A percentile compares a stretch with the other conserved stretches of the same genome.
Conservation (phyloP, 2,329 filamentous ascomycete species). For the Phialemoniopsis sp. region DNA sequence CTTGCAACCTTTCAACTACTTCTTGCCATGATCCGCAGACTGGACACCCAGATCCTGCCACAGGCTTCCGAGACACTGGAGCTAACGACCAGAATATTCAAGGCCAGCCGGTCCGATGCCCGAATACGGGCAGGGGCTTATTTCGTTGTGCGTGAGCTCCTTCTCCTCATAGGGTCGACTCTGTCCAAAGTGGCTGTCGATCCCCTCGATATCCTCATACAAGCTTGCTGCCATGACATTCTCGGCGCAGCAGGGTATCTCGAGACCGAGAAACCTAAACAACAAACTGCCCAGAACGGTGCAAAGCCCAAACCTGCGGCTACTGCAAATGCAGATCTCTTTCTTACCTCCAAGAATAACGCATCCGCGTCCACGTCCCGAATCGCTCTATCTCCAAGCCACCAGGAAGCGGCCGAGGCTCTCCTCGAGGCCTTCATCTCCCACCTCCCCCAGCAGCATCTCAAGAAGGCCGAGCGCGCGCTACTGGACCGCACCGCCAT, state of each 20-base stretch:
- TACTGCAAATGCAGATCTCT: conserved; percentile 67
- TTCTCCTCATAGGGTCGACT: conserved; percentile 60
- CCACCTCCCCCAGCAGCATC: conserved; percentile 58
- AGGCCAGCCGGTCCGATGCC: conserved; percentile 45
- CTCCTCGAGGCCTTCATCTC: conserved; percentile 63
- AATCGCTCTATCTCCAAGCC: conserved; percentile 32
- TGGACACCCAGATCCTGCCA: conserved; percentile 54
- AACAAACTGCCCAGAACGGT: conserved; percentile 23
- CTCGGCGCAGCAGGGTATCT: conserved; percentile 49
- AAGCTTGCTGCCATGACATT: conserved; percentile 71
- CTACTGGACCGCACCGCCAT: conserved; percentile 81
- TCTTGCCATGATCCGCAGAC: conserved; percentile 48
- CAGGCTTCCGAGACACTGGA: conserved; percentile 56
- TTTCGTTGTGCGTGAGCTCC: conserved; percentile 47
- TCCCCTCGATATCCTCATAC: conserved; percentile 58
- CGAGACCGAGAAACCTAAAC: conserved; percentile 15
- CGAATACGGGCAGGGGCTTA: conserved; percentile 60
- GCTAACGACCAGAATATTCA: conserved; percentile 63
- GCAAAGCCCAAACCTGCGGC: conserved; percentile 31
- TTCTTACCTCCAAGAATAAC: conserved; percentile 46
- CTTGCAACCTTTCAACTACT: conserved; percentile 64
- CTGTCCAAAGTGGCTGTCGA: conserved; percentile 63
- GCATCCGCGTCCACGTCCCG: conserved; percentile 8
- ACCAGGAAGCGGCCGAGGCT: conserved; percentile 51
- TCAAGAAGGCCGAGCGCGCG: conserved; percentile 68